Evolutionary conservation across 371 early-diverging fungal genomes (phyloP).

Genomic region (Syncephalis fuscata): DNA sequence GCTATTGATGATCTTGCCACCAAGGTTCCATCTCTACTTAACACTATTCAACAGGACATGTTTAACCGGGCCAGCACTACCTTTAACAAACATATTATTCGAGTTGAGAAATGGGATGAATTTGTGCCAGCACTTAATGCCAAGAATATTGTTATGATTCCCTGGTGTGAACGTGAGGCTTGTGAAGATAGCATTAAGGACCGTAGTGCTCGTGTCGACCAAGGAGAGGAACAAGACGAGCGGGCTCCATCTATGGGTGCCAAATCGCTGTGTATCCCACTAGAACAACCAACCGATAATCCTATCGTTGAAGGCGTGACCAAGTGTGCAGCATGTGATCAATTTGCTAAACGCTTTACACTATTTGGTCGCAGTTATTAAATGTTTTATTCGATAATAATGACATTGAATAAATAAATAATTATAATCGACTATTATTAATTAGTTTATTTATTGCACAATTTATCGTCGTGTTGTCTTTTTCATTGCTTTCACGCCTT

Average conservation of each 20-base stretch:
- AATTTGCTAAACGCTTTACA: constrained; percentile 65
- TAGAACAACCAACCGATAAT: constrained; percentile 68
- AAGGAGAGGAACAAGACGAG: constrained; percentile 72
- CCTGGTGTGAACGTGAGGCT: constrained; percentile 88
- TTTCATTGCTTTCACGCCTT: no score
- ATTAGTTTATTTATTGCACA: no score
- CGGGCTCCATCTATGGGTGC: constrained; percentile 98
- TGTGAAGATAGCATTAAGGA: constrained; percentile 99
- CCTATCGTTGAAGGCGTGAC: constrained; percentile 58
- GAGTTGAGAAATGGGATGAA: constrained; percentile 76
- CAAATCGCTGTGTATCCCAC: constrained; percentile 98
- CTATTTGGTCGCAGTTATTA: constrained; percentile 91
- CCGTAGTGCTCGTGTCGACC: constrained; percentile 44
- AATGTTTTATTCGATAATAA: not conserved
- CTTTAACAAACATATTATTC: constrained; percentile 60
- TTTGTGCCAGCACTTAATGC: constrained; percentile 80
- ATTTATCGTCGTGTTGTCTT: no score
- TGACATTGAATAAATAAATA: no score
- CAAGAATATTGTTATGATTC: constrained; percentile 82
- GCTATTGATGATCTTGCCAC: constrained; percentile 40
- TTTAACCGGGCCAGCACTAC: constrained; percentile 69
- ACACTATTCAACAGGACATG: constrained; percentile 88
- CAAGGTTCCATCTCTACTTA: constrained; percentile 45
- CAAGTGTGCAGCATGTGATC: constrained; percentile 72
- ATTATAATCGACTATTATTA: no score